Conservation (phyloP, 768 basidiomycete species). For the Leccinellum rugosiceps region DNA sequence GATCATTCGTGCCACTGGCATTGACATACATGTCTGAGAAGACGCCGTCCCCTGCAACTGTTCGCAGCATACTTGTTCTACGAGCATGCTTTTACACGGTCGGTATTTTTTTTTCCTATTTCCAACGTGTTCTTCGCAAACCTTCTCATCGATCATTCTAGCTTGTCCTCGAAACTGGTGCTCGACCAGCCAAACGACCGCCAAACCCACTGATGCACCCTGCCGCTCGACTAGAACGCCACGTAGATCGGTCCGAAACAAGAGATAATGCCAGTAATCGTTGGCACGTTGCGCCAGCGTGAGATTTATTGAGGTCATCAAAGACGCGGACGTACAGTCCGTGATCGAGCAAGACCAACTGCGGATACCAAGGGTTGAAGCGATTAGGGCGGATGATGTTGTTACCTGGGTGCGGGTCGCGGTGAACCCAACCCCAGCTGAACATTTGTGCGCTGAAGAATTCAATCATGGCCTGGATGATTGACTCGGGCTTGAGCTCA, state of each 20-base stretch:
- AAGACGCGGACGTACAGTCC: conserved; percentile 81
- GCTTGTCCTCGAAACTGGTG: conserved; percentile 73
- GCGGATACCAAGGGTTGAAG: conserved; percentile 33
- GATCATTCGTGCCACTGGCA: too few relatives aligned
- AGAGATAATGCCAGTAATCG: conserved; percentile 56
- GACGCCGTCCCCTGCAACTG: too few relatives aligned
- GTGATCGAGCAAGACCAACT: conserved; percentile 87
- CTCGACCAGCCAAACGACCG: conserved; percentile 36
- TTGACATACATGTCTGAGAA: too few relatives aligned
- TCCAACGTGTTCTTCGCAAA: conserved; percentile 84
- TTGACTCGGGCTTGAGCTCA: conserved; percentile 43
- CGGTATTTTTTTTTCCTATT: conserved; percentile 37
- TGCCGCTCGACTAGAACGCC: conserved; percentile 58
- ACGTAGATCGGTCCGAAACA: conserved; percentile 69
- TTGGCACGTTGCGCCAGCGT: conserved; percentile 39
- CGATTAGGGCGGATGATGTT: conserved; percentile 60
- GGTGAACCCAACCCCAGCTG: conserved; percentile 87
- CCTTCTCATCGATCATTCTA: conserved; percentile 72
- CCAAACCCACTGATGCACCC: conserved; percentile 49
- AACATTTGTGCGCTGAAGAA: conserved; percentile 90
- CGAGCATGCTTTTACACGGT: too few relatives aligned
- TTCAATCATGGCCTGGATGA: conserved; percentile 87
- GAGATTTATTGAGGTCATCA: conserved; percentile 45
- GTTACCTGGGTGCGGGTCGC: conserved; percentile 76
- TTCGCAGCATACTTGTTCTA: too few relatives aligned